Conservation (phyloP, 345 rosid species). For the Aquilaria sinensis region DNA sequence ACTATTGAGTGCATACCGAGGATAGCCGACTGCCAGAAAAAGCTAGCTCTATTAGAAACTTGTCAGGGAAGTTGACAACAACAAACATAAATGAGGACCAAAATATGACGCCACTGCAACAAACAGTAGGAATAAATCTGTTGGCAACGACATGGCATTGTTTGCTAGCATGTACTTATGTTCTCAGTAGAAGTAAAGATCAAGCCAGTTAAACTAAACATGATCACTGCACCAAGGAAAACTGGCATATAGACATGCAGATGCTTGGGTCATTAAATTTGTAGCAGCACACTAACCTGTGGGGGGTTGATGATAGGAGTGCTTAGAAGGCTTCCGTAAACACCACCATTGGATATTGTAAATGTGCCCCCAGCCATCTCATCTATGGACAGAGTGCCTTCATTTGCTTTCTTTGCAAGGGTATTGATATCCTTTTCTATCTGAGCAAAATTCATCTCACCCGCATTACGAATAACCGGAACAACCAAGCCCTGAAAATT, state of each 20-base stretch:
- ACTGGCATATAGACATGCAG: neutral
- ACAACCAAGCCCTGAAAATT: conserved; percentile 73
- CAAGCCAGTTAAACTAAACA: too few species aligned
- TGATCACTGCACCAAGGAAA: neutral
- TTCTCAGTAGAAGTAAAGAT: neutral
- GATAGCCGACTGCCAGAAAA: conserved; percentile 63
- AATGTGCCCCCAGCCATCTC: conserved; percentile 99
- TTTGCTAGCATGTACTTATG: neutral
- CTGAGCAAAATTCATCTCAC: conserved; percentile 74
- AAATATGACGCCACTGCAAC: too few species aligned
- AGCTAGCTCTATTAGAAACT: too few species aligned
- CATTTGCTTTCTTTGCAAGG: conserved; percentile 87
- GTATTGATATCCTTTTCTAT: conserved; percentile 86
- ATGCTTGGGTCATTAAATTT: neutral
- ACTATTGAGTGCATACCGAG: conserved; percentile 92
- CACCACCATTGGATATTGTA: conserved; percentile 82
- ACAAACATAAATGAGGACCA: too few species aligned
- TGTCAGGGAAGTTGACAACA: too few species aligned
- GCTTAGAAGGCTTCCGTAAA: conserved; percentile 93
- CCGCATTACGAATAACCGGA: conserved; percentile 81
- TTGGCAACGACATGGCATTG: too few species aligned
- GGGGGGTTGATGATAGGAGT: conserved; percentile 99
- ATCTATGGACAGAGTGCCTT: conserved; percentile 90
- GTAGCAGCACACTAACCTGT: conserved; percentile 44
- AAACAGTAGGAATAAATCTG: too few species aligned